A percentile compares a stretch with the other conserved stretches of the same genome.
Conservation (phyloP, 2,329 filamentous ascomycete genomes). For the Fusarium sambucinum region DNA sequence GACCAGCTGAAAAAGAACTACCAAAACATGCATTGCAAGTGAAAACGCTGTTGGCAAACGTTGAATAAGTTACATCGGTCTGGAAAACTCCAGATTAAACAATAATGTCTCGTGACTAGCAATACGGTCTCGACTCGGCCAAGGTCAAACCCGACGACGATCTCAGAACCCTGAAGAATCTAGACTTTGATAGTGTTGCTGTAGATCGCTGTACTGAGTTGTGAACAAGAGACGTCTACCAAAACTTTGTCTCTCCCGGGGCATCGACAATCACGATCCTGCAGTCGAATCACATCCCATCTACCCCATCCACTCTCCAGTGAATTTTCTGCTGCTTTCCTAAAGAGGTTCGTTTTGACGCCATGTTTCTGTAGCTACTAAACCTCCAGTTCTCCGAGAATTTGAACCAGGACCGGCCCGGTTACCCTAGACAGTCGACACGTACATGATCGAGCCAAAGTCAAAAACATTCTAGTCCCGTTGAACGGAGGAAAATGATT, state of each 20-base stretch:
- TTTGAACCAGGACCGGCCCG: slow-evolving; percentile 23
- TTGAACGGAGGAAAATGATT: background rate
- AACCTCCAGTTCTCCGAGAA: slow-evolving; percentile 28
- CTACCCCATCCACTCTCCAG: slow-evolving; percentile 28
- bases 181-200: slow-evolving; percentile 2
- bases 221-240: slow-evolving; percentile 7
- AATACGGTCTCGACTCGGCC: slow-evolving; percentile 1
- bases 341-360: slow-evolving; percentile 42
- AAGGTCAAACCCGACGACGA: background rate
- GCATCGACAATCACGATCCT: slow-evolving; percentile 24
- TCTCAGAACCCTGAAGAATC: slow-evolving; percentile 5
- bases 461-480: background rate
- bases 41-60: slow-evolving; percentile 7
- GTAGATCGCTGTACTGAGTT: background rate
- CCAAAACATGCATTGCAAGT: slow-evolving; percentile 31
- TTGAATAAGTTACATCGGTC: background rate
- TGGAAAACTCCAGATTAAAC: background rate
- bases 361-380: slow-evolving; percentile 29
- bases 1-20: slow-evolving; percentile 33
- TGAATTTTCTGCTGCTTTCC: slow-evolving; percentile 26
- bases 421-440: slow-evolving; percentile 30
- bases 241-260: slow-evolving; percentile 37
- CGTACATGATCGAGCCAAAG: background rate
- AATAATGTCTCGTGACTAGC: background rate
- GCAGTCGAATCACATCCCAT: slow-evolving; percentile 40